Evolutionary conservation across 495 filamentous ascomycete genomes (phyloP).

Genomic region (Penicillium samsonianum): DNA sequence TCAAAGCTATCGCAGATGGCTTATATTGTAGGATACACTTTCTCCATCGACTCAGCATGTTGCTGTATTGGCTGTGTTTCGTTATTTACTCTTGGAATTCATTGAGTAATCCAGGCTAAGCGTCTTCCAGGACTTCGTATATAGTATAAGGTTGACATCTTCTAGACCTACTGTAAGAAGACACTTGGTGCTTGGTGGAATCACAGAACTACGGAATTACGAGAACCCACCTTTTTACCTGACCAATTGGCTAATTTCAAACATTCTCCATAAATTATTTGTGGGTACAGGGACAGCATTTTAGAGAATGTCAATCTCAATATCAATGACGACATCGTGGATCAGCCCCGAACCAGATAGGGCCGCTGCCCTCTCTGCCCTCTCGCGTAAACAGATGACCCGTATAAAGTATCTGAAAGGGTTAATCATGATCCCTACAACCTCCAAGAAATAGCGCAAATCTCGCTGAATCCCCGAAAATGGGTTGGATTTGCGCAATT

Average conservation of each 20-base stretch:
- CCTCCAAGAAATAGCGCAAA: not conserved
- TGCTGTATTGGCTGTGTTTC: not conserved
- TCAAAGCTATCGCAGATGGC: too few relatives aligned
- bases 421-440: not conserved
- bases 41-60: not conserved
- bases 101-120: too few relatives aligned
- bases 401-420: constrained; percentile 5
- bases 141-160: not conserved
- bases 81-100: too few relatives aligned
- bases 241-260: not conserved
- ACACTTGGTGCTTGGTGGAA: not conserved
- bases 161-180: too few relatives aligned
- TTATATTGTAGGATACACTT: too few relatives aligned
- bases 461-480: not conserved
- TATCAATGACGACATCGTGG: constrained; percentile 2
- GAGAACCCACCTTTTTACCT: not conserved
- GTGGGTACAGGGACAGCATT: not conserved
- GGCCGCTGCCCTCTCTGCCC: constrained; percentile 5
- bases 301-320: not conserved
- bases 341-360: constrained; percentile 8
- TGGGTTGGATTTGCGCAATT: not conserved
- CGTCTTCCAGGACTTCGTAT: not conserved
- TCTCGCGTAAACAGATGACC: constrained; percentile 6
- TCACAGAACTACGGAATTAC: not conserved
- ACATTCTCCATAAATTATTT: not conserved